A percentile compares a stretch with the other conserved stretches of the same genome.
phyloP scores from a whole-genome alignment of 495 filamentous ascomycete species.

The Penicillium malachiteum region DNA sequence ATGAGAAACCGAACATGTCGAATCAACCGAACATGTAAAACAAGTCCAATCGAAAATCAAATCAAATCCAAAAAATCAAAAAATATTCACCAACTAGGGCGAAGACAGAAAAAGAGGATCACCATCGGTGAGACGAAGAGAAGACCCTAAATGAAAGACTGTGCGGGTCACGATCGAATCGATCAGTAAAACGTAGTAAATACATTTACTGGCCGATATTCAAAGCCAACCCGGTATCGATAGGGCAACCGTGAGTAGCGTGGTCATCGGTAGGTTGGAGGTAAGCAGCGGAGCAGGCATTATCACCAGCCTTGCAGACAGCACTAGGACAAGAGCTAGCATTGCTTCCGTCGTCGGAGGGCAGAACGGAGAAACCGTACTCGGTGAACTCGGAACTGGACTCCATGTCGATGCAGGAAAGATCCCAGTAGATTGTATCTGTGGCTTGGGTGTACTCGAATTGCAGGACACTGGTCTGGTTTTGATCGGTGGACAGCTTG shows the following conservation, averaged over 20 bases:
- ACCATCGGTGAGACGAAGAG: conserved; percentile 16
- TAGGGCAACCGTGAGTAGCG: conserved; percentile 47
- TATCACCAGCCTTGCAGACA: conserved; percentile 39
- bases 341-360: conserved; percentile 17
- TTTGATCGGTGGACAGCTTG: conserved; percentile 36
- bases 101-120: conserved; percentile 16
- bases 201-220: conserved; percentile 34
- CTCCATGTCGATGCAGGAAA: conserved; percentile 46
- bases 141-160: conserved; percentile 16
- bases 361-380: conserved; percentile 41
- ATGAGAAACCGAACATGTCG: conserved; percentile 24
- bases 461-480: conserved; percentile 40
- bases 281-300: conserved; percentile 41
- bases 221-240: conserved; percentile 40
- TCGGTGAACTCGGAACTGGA: conserved; percentile 38
- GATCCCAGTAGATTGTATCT: conserved; percentile 44
- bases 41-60: conserved; percentile 9
- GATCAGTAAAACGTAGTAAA: conserved; percentile 19
- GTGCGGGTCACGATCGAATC: conserved; percentile 21
- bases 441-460: conserved; percentile 44
- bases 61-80: conserved; percentile 8
- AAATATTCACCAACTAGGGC: conserved; percentile 11
- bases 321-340: conserved; percentile 35
- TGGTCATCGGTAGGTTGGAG: conserved; percentile 42
- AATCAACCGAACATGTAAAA: conserved; percentile 34